Conservation (phyloP, 2,329 filamentous ascomycete genomes). For the Blastomyces gilchristii region DNA sequence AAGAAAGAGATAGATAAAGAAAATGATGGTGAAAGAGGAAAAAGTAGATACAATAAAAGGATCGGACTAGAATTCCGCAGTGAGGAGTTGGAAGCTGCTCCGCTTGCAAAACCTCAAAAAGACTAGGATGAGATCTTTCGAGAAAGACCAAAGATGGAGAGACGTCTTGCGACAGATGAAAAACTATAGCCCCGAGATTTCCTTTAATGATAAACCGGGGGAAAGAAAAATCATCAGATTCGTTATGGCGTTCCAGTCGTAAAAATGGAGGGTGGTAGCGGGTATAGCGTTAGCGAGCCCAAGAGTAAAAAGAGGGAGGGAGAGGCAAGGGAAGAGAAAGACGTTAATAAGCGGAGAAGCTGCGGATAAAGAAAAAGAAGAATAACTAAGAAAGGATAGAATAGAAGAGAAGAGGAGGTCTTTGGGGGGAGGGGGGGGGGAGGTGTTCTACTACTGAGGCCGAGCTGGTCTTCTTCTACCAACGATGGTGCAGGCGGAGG, state of each 20-base stretch:
- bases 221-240: conserved; percentile 22
- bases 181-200: conserved; percentile 8
- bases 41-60: conserved; percentile 4
- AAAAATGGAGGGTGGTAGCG: conserved; percentile 19
- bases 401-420: neutral
- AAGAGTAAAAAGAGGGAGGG: conserved; percentile 13
- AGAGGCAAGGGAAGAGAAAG: conserved; percentile 9
- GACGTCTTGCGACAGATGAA: conserved; percentile 7
- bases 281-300: conserved; percentile 14
- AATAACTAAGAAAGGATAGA: conserved; percentile 3
- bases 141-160: conserved; percentile 4
- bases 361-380: conserved; percentile 8
- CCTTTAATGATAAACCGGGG: conserved; percentile 8
- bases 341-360: conserved; percentile 10
- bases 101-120: neutral
- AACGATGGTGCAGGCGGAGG: conserved; percentile 1
- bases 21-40: neutral
- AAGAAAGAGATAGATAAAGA: neutral
- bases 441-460: neutral
- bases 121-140: neutral
- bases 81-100: neutral
- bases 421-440: too few species aligned
- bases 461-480: neutral
- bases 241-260: conserved; percentile 29
- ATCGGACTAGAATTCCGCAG: neutral